Evolutionary conservation across 83 land plant genomes (phyloP).

Genomic region (Thuja plicata): DNA sequence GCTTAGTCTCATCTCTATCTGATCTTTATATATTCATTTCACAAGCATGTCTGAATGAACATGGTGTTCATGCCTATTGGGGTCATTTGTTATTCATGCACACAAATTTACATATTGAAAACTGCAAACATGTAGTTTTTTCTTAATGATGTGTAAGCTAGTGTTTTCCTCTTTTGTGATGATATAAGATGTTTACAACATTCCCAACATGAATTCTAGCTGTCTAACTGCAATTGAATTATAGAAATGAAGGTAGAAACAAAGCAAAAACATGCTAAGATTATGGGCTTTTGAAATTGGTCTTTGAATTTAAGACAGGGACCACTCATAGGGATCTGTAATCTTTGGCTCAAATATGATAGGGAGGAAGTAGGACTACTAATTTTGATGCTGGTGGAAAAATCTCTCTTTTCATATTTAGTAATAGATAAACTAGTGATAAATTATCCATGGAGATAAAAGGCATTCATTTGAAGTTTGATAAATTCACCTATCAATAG

Average conservation of each 20-base stretch:
- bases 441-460: too few relatives aligned
- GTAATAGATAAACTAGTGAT: too few relatives aligned
- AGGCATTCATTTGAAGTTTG: too few relatives aligned
- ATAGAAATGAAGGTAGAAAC: too few relatives aligned
- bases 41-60: background rate
- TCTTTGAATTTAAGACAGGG: background rate
- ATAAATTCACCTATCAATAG: too few relatives aligned
- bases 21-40: too few relatives aligned
- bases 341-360: background rate
- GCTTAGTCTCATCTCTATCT: background rate
- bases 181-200: background rate
- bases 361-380: background rate
- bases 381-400: too few relatives aligned
- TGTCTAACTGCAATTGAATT: too few relatives aligned
- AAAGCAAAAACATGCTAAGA: too few relatives aligned
- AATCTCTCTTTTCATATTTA: too few relatives aligned
- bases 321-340: background rate
- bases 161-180: background rate
- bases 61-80: background rate
- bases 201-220: background rate
- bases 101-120: background rate
- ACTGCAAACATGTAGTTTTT: background rate
- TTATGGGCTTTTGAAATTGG: background rate
- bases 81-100: background rate
- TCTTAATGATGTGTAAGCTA: too few relatives aligned